Percentiles rank a stretch among this genome's conserved stretches.
These are phyloP conservation scores for Entamoeba nuttalli DNA, from an alignment of 208 protist genomes.

Conservation along the genomic window DNA sequence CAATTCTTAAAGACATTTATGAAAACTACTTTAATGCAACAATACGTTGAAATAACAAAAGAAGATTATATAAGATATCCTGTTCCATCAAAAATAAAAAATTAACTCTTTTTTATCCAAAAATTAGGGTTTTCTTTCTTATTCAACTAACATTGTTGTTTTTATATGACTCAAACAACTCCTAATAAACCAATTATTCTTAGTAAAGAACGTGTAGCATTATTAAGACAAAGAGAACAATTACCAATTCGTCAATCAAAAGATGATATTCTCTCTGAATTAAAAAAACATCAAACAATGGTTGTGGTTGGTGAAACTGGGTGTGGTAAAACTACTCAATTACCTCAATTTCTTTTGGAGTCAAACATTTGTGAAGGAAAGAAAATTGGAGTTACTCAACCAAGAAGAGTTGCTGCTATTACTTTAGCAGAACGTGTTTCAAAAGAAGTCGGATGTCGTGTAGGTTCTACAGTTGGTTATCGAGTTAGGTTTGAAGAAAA, in stretches of 20 bases:
- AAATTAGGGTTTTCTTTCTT: neutral
- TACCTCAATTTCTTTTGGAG: neutral
- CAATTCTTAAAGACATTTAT: neutral
- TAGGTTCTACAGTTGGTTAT: slow-evolving; percentile 68
- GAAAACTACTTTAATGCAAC: neutral
- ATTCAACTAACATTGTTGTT: too few species aligned
- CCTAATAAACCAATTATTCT: too few species aligned
- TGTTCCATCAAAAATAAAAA: neutral
- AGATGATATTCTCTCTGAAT: neutral
- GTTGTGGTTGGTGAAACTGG: slow-evolving; percentile 2
- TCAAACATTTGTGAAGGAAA: neutral
- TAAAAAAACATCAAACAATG: neutral
- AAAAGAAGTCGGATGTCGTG: slow-evolving; percentile 59
- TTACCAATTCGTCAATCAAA: neutral
- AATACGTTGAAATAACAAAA: neutral
- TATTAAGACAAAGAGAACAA: neutral
- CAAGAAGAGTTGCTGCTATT: slow-evolving; percentile 85
- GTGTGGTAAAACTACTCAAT: neutral
- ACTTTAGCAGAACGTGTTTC: slow-evolving; percentile 88
- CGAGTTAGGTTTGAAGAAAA: slow-evolving; percentile 90
- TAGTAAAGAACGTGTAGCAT: neutral
- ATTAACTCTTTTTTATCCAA: neutral
- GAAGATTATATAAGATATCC: neutral
- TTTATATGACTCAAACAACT: too few species aligned
- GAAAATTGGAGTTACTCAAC: slow-evolving; percentile 6